phyloP scores from a whole-genome alignment of 257 asterid species.

The Apocynum venetum region DNA sequence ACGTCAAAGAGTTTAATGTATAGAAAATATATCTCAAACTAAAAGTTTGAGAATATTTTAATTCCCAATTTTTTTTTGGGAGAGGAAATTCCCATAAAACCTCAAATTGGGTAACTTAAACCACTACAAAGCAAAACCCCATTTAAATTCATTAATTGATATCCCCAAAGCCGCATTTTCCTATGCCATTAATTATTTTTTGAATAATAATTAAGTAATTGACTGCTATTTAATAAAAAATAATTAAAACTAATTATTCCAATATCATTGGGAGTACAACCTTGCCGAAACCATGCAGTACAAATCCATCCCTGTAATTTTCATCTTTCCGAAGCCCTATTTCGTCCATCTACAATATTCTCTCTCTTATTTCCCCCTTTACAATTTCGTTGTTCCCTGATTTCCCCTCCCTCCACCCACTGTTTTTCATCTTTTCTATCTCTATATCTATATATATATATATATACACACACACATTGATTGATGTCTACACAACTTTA shows the following conservation, averaged over 20 bases:
- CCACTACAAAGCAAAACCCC: too few relatives aligned
- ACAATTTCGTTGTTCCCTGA: conserved; percentile 37
- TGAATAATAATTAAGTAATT: not conserved
- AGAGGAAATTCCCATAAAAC: too few relatives aligned
- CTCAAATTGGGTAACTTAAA: too few relatives aligned
- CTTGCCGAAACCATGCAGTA: conserved; percentile 26
- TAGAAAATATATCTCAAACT: not conserved
- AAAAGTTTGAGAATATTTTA: not conserved
- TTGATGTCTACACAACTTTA: not conserved
- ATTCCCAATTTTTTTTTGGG: not conserved
- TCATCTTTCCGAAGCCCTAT: not conserved
- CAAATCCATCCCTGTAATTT: conserved; percentile 22
- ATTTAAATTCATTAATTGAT: not conserved
- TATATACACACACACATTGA: not conserved
- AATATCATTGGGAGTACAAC: conserved; percentile 36
- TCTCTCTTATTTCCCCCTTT: conserved; percentile 22
- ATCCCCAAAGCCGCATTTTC: not conserved
- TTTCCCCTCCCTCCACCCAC: conserved; percentile 30
- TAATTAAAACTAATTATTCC: not conserved
- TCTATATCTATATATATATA: not conserved
- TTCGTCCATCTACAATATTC: conserved; percentile 17
- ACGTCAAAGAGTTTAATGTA: not conserved
- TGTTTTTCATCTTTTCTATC: conserved; percentile 16
- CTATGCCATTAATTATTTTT: not conserved
- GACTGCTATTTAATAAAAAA: not conserved